Evolutionary conservation across 495 filamentous ascomycete genomes (phyloP).

Genomic region (Venustampulla echinocandica): DNA sequence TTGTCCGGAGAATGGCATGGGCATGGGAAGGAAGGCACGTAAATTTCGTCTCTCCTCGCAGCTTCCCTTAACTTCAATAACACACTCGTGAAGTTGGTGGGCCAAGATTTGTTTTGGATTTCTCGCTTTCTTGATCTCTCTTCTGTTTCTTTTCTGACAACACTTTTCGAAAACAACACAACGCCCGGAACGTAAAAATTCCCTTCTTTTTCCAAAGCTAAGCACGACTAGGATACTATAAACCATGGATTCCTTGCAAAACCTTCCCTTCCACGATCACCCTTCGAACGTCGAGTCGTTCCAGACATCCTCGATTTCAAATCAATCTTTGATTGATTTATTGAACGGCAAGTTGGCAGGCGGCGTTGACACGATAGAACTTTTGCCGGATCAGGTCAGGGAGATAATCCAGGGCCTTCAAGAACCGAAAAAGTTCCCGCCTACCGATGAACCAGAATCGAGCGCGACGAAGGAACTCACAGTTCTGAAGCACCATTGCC

Average conservation of each 20-base stretch:
- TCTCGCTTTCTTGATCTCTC: slow-evolving; percentile 10
- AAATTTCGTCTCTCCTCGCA: not conserved
- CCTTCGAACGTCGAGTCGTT: no score
- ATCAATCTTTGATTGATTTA: no score
- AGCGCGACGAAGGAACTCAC: slow-evolving; percentile 10
- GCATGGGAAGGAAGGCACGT: slow-evolving; percentile 3
- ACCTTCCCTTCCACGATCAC: no score
- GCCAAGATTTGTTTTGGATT: slow-evolving; percentile 6
- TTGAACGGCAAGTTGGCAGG: slow-evolving; percentile 2
- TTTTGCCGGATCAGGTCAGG: slow-evolving; percentile 1
- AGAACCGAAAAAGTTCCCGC: slow-evolving; percentile 10
- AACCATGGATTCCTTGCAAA: no score
- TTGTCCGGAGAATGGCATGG: slow-evolving; percentile 3
- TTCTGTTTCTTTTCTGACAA: slow-evolving; percentile 14
- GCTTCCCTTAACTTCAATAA: slow-evolving; percentile 3
- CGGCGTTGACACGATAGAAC: slow-evolving; percentile 3
- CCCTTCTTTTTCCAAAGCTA: no score
- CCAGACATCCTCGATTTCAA: no score
- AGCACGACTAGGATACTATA: no score
- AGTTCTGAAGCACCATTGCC: slow-evolving; percentile 13
- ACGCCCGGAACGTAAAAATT: no score
- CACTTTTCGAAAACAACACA: no score
- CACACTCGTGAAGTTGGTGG: slow-evolving; percentile 1
- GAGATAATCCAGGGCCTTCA: slow-evolving; percentile 7
- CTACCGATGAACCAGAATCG: slow-evolving; percentile 9